phyloP scores from a whole-genome alignment of 2,329 filamentous ascomycete genomes.

The Exophiala lecanii-corni region DNA sequence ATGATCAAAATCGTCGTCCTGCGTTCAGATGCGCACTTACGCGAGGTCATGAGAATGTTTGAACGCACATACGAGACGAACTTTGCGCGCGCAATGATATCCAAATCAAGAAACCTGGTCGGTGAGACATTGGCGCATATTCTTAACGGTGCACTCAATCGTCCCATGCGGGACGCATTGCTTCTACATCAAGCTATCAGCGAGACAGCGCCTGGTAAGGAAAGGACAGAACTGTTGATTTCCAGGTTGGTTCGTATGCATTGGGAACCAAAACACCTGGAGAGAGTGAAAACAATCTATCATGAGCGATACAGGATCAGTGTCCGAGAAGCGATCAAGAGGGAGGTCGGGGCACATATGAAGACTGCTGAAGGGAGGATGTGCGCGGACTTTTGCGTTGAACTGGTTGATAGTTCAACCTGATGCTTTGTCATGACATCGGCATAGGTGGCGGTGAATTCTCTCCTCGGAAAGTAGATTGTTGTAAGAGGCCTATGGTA shows the following conservation, averaged over 20 bases:
- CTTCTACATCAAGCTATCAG: constrained; percentile 86
- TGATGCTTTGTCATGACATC: too few relatives aligned
- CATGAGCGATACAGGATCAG: constrained; percentile 68
- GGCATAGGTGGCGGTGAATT: constrained; percentile 2
- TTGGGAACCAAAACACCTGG: constrained; percentile 83
- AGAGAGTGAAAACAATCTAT: constrained; percentile 74
- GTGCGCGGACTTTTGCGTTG: constrained; percentile 25
- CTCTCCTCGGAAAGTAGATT: too few relatives aligned
- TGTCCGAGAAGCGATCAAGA: constrained; percentile 72
- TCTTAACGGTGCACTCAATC: constrained; percentile 94
- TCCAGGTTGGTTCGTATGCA: constrained; percentile 83
- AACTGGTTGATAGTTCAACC: constrained; percentile 18
- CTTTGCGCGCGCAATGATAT: constrained; percentile 81
- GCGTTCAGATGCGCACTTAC: constrained; percentile 74
- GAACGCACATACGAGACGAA: constrained; percentile 69
- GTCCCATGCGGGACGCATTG: constrained; percentile 85
- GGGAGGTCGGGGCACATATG: constrained; percentile 60
- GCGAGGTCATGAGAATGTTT: constrained; percentile 74
- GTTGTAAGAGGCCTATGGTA: too few relatives aligned
- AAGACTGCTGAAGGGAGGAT: constrained; percentile 27
- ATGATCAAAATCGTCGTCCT: constrained; percentile 83
- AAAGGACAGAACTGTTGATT: constrained; percentile 82
- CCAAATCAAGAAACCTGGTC: constrained; percentile 86
- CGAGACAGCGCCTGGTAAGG: constrained; percentile 62
- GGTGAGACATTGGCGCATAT: constrained; percentile 93